Percentiles rank a stretch among this genome's conserved stretches.
Evolutionary conservation across 2,329 filamentous ascomycete genomes (phyloP).

Genomic region (Trichoderma harzianum): DNA sequence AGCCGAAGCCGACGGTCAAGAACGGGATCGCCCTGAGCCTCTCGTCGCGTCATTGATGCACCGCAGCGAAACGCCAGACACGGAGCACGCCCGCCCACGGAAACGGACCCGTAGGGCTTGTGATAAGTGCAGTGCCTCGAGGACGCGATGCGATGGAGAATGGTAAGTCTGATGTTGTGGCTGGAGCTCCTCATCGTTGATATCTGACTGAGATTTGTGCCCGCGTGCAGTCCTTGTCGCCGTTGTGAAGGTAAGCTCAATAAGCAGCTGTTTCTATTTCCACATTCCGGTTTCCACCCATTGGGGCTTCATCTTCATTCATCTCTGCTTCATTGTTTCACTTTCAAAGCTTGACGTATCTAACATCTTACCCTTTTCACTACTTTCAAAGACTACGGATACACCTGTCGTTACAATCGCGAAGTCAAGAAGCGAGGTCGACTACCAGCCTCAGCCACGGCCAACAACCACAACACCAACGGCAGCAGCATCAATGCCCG

Average conservation of each 20-base stretch:
- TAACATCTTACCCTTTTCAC: background rate
- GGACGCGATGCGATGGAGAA: constrained; percentile 43
- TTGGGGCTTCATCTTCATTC: background rate
- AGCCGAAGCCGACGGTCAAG: constrained; percentile 16
- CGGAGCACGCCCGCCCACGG: constrained; percentile 28
- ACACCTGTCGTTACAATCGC: constrained; percentile 37
- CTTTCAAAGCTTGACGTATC: background rate
- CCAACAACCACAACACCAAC: background rate
- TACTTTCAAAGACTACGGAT: constrained; percentile 34
- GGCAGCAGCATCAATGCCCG: background rate
- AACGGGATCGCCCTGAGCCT: constrained; percentile 2
- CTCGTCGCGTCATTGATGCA: background rate
- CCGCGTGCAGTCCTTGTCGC: constrained; percentile 27
- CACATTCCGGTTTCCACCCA: background rate
- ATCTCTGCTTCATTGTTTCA: background rate
- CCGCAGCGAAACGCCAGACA: background rate
- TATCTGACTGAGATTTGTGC: constrained; percentile 12
- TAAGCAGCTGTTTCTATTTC: background rate
- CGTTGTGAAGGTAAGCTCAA: constrained; percentile 35
- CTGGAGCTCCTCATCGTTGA: background rate
- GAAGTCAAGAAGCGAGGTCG: constrained; percentile 38
- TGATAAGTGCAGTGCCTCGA: constrained; percentile 37
- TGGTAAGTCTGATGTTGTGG: constrained; percentile 34
- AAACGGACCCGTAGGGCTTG: constrained; percentile 31
- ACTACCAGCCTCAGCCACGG: constrained; percentile 26